These are phyloP conservation scores for Tetracladium marchalianum DNA, from an alignment of 495 filamentous ascomycete genomes.

Conservation along the genomic window DNA sequence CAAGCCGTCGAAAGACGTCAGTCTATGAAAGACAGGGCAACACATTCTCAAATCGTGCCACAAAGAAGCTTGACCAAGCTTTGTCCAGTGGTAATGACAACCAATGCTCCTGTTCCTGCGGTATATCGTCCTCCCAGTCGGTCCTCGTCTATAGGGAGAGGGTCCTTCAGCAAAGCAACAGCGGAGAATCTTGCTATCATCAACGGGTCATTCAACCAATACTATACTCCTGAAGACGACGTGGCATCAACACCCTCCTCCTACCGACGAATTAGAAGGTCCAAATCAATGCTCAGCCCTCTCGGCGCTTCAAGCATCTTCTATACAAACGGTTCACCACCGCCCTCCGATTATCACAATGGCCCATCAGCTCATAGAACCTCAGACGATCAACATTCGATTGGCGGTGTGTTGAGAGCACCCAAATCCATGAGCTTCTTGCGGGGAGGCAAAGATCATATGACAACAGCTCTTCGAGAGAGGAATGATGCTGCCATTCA, in stretches of 20 bases:
- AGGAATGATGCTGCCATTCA: slow-evolving; percentile 36
- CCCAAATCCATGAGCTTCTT: slow-evolving; percentile 58
- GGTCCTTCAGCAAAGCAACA: slow-evolving; percentile 22
- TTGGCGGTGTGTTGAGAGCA: slow-evolving; percentile 10
- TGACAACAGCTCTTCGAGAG: slow-evolving; percentile 19
- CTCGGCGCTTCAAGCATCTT: slow-evolving; percentile 29
- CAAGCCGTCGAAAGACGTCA: slow-evolving; percentile 16
- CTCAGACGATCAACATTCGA: slow-evolving; percentile 5
- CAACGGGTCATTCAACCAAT: slow-evolving; percentile 30
- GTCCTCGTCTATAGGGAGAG: slow-evolving; percentile 25
- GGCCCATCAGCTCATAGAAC: background rate
- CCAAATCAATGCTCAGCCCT: slow-evolving; percentile 61
- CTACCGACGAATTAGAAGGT: slow-evolving; percentile 61
- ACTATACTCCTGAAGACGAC: slow-evolving; percentile 49
- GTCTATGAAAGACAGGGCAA: slow-evolving; percentile 14
- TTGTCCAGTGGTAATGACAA: slow-evolving; percentile 11
- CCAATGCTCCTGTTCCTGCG: slow-evolving; percentile 16
- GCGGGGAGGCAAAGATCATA: slow-evolving; percentile 24
- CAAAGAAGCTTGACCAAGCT: slow-evolving; percentile 6
- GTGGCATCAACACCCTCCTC: slow-evolving; percentile 60
- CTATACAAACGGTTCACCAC: slow-evolving; percentile 18
- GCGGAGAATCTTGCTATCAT: slow-evolving; percentile 27
- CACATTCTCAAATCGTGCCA: slow-evolving; percentile 1
- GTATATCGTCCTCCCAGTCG: slow-evolving; percentile 20
- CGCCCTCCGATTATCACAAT: slow-evolving; percentile 4